These are phyloP conservation scores for Fusarium gaditjirri DNA, from an alignment of 2,329 filamentous ascomycete genomes.

Conservation along the genomic window DNA sequence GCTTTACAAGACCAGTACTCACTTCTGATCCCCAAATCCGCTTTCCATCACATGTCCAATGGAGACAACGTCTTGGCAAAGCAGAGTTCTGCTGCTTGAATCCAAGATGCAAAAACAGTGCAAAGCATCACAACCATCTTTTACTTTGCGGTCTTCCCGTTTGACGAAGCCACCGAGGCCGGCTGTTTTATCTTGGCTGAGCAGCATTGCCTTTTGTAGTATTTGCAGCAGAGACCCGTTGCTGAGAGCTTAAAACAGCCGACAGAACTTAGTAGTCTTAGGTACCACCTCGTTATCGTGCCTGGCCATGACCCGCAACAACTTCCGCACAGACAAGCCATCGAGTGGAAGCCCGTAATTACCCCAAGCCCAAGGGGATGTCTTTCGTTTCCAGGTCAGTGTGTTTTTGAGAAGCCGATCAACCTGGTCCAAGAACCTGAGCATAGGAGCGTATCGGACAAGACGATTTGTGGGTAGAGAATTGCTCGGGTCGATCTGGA, in stretches of 20 bases:
- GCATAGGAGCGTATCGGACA: background rate
- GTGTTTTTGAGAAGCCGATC: background rate
- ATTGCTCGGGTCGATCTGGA: background rate
- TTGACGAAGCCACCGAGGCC: too few relatives aligned
- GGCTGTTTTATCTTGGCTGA: accelerated
- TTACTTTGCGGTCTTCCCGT: accelerated
- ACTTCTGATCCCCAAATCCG: accelerated
- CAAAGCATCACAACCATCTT: background rate
- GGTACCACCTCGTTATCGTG: background rate
- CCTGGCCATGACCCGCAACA: background rate
- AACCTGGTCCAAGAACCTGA: background rate
- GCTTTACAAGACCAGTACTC: accelerated
- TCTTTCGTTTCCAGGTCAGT: background rate
- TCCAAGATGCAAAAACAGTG: too few relatives aligned
- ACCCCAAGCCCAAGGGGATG: background rate
- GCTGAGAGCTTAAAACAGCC: too few relatives aligned
- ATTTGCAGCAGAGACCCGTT: too few relatives aligned
- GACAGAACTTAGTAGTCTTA: too few relatives aligned
- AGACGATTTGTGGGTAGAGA: background rate
- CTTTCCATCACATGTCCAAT: background rate
- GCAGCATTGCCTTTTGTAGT: accelerated
- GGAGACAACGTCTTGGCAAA: accelerated
- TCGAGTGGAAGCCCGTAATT: background rate
- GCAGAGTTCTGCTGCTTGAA: accelerated
- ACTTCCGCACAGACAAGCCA: background rate